Percentiles rank a stretch among this genome's conserved stretches.
phyloP scores from a whole-genome alignment of 2,329 filamentous ascomycete species.

The Verticillium klebahnii region DNA sequence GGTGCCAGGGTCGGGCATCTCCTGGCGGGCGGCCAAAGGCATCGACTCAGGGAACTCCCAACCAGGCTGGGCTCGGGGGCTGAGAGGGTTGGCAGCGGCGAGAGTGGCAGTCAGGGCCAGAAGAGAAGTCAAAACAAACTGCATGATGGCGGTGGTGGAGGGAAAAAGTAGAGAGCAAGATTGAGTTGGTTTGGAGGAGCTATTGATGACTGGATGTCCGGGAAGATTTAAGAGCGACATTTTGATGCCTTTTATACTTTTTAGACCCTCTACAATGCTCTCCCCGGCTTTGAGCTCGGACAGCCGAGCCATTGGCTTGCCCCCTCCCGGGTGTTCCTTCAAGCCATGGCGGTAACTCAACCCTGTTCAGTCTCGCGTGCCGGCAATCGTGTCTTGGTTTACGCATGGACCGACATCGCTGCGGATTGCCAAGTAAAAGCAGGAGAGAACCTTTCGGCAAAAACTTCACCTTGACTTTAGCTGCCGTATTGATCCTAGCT shows the following conservation, averaged over 20 bases:
- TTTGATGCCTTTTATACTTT: not conserved
- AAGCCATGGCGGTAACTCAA: not conserved
- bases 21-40: slow-evolving; percentile 37
- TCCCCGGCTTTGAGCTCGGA: not conserved
- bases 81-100: slow-evolving; percentile 14
- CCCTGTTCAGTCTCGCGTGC: not conserved
- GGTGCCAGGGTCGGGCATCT: slow-evolving; percentile 22
- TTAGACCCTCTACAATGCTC: not conserved
- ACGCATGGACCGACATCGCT: not conserved
- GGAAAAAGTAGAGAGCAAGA: not conserved
- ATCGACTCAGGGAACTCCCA: slow-evolving; percentile 23
- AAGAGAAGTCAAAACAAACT: slow-evolving; percentile 16
- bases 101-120: slow-evolving; percentile 22
- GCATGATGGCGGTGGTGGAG: slow-evolving; percentile 19
- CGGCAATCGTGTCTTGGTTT: not conserved
- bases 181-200: not conserved
- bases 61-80: slow-evolving; percentile 8
- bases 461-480: not conserved
- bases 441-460: not conserved
- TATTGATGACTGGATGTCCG: not conserved
- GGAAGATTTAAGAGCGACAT: not conserved
- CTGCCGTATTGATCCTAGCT: not conserved
- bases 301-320: not conserved
- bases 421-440: not conserved
- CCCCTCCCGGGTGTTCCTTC: not conserved